Percentiles rank a stretch among this genome's conserved stretches.
Conservation (phyloP, 805 yeast genomes). For the Nakazawaea ernobii region DNA sequence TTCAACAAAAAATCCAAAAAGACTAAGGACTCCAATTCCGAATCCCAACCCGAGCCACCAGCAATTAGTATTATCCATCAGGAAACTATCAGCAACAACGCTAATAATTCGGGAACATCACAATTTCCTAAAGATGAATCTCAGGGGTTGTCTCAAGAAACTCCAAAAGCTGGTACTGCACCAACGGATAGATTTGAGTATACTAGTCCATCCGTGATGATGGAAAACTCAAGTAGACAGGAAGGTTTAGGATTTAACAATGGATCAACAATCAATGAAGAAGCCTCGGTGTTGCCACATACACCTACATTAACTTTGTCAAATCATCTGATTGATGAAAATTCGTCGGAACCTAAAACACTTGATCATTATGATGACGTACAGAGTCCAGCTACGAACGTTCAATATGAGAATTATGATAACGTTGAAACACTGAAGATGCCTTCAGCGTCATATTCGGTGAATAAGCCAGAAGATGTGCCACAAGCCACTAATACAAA, state of each 20-base stretch:
- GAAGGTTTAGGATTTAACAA: no score
- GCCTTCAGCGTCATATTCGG: no score
- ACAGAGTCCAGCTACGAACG: neutral
- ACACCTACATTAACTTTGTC: conserved; percentile 3
- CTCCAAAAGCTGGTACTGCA: no score
- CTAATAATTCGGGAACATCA: no score
- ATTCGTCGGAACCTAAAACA: conserved; percentile 2
- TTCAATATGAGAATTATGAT: neutral
- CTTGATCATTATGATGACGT: neutral
- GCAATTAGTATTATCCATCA: neutral
- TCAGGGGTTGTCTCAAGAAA: no score
- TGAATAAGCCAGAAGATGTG: no score
- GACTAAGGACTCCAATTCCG: neutral
- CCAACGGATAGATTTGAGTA: no score
- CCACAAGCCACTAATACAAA: neutral
- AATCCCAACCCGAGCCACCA: neutral
- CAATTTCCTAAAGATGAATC: no score
- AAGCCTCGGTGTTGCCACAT: neutral
- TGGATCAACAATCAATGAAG: neutral
- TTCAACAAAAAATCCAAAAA: conserved; percentile 2
- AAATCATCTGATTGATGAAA: neutral
- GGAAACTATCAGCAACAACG: no score
- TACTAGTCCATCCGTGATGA: no score
- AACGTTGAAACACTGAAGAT: neutral
- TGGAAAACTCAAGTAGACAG: no score